A percentile compares a stretch with the other conserved stretches of the same genome.
These are phyloP conservation scores for Oropetium thomaeum DNA, from an alignment of 176 grass and related monocot species.

Conservation along the genomic window DNA sequence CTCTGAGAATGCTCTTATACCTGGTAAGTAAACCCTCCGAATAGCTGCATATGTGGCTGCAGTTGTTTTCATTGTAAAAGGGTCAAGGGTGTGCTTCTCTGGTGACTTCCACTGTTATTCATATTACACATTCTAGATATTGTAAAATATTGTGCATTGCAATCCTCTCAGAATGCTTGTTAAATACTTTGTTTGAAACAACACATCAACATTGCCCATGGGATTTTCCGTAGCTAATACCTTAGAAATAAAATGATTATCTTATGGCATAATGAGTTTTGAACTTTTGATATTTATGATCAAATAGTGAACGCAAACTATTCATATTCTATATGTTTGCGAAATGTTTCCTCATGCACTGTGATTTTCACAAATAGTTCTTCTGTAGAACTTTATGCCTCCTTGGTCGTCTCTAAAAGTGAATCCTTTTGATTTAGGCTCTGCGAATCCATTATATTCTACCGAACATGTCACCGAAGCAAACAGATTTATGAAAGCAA, in stretches of 20 bases:
- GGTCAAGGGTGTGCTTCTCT: not conserved
- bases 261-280: not conserved
- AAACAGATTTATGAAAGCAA: conserved; percentile 65
- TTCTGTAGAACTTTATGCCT: conserved; percentile 1
- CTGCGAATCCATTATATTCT: conserved; percentile 84
- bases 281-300: not conserved
- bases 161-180: not conserved
- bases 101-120: not conserved
- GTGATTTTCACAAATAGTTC: not conserved
- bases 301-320: not conserved
- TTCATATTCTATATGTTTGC: not conserved
- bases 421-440: conserved; percentile 44
- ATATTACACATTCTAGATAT: not conserved
- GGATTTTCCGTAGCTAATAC: not conserved
- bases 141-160: not conserved
- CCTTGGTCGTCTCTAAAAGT: not conserved
- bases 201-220: not conserved
- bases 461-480: conserved; percentile 65
- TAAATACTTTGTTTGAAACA: not conserved
- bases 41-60: not conserved
- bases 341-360: not conserved
- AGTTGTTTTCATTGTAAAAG: not conserved
- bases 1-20: conserved; percentile 95
- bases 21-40: conserved; percentile 38
- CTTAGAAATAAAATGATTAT: not conserved